These are phyloP conservation scores for Phyllosticta paracitricarpa DNA, from an alignment of 2,329 filamentous ascomycete species.

Conservation along the genomic window DNA sequence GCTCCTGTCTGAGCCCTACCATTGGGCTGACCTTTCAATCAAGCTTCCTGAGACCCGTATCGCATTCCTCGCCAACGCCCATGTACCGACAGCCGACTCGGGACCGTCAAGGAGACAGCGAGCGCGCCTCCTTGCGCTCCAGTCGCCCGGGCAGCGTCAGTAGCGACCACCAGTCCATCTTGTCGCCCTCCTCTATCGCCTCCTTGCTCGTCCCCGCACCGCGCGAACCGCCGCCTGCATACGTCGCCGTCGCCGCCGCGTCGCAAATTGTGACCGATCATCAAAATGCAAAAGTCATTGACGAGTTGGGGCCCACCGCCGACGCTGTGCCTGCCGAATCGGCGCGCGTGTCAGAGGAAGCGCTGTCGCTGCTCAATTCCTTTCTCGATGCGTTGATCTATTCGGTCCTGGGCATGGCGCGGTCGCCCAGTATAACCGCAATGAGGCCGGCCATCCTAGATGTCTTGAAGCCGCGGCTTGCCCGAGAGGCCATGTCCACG, in stretches of 20 bases:
- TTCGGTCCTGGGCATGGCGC: conserved; percentile 72
- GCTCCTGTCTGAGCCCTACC: neutral
- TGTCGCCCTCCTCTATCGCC: conserved; percentile 38
- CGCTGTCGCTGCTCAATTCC: conserved; percentile 71
- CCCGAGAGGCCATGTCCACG: conserved; percentile 69
- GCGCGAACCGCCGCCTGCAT: conserved; percentile 69
- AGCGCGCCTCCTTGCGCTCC: conserved; percentile 22
- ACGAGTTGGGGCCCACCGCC: conserved; percentile 59
- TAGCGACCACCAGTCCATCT: conserved; percentile 54
- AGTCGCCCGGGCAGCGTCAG: conserved; percentile 48
- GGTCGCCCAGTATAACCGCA: conserved; percentile 63
- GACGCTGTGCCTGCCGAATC: conserved; percentile 49
- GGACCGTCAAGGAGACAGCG: conserved; percentile 4
- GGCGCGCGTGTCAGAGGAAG: conserved; percentile 61
- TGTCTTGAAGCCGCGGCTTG: conserved; percentile 80
- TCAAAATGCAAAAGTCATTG: conserved; percentile 63
- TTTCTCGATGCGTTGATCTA: conserved; percentile 92
- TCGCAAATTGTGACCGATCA: conserved; percentile 87
- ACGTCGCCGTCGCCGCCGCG: conserved; percentile 79
- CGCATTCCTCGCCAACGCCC: neutral
- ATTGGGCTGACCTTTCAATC: neutral
- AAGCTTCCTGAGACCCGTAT: neutral
- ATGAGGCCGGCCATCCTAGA: conserved; percentile 77
- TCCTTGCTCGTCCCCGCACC: conserved; percentile 56
- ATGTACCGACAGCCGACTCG: conserved; percentile 4